phyloP scores from a whole-genome alignment of 257 asterid genomes.

The Ehretia macrophylla region DNA sequence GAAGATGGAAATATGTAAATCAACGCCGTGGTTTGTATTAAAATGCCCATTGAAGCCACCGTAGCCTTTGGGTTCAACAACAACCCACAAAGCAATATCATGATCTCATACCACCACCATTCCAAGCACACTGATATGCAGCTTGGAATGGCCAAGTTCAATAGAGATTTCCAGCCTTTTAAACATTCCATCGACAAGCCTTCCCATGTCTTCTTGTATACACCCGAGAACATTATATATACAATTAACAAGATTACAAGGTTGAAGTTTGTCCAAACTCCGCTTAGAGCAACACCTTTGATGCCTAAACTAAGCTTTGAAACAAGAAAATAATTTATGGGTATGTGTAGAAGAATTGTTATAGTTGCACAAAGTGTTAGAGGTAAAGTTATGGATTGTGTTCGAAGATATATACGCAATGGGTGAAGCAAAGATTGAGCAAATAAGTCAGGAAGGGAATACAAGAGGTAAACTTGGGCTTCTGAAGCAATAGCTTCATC shows the following conservation, averaged over 20 bases:
- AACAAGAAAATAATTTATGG: slow-evolving; percentile 60
- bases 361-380: slow-evolving; percentile 57
- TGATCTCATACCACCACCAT: slow-evolving; percentile 97
- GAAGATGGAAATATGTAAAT: slow-evolving; percentile 83
- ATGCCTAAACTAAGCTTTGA: slow-evolving; percentile 44
- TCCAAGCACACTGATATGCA: slow-evolving; percentile 79
- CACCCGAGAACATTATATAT: slow-evolving; percentile 46
- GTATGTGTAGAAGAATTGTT: slow-evolving; percentile 53
- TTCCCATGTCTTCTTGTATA: slow-evolving; percentile 57
- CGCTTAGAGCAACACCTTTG: slow-evolving; percentile 54
- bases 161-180: slow-evolving; percentile 52
- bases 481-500: slow-evolving; percentile 48
- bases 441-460: slow-evolving; percentile 59
- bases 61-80: slow-evolving; percentile 56
- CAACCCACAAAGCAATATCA: slow-evolving; percentile 68
- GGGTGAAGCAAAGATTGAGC: slow-evolving; percentile 68
- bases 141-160: slow-evolving; percentile 64
- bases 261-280: slow-evolving; percentile 63
- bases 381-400: slow-evolving; percentile 73
- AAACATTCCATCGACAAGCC: slow-evolving; percentile 46
- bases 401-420: slow-evolving; percentile 55
- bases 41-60: slow-evolving; percentile 79
- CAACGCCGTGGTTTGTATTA: slow-evolving; percentile 71
- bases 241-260: slow-evolving; percentile 43
- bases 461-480: slow-evolving; percentile 57